Percentiles rank a stretch among this genome's conserved stretches.
phyloP scores from a whole-genome alignment of 2,329 filamentous ascomycete genomes.

The Madurella mycetomatis region DNA sequence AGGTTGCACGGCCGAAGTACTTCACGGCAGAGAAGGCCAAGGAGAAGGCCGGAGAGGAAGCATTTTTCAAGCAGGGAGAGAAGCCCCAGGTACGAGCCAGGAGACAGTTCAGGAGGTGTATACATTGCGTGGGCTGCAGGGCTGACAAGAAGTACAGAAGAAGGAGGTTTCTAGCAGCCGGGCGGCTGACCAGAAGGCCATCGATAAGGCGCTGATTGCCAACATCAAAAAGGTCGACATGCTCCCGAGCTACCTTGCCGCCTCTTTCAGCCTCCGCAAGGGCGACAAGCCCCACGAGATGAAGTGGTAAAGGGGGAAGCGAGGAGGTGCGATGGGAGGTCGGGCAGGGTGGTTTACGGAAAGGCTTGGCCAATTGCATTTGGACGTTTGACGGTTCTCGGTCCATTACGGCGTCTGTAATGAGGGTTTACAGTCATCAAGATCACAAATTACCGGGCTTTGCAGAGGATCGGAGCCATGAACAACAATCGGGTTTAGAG shows the following conservation, averaged over 20 bases:
- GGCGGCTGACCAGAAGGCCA: constrained; percentile 94
- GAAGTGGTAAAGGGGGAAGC: constrained; percentile 69
- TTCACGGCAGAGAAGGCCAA: constrained; percentile 92
- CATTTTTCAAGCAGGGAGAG: constrained; percentile 99
- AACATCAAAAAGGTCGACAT: constrained; percentile 98
- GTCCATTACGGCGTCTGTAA: constrained; percentile 64
- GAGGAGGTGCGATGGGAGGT: constrained; percentile 24
- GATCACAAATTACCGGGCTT: constrained; percentile 38
- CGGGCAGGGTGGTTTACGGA: constrained; percentile 39
- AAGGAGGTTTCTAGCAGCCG: constrained; percentile 91
- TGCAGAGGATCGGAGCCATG: constrained; percentile 27
- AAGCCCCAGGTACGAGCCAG: constrained; percentile 81
- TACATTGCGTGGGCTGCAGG: background rate
- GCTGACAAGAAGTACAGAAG: constrained; percentile 65
- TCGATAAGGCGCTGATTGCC: constrained; percentile 93
- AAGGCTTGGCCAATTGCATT: constrained; percentile 62
- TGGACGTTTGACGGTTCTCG: constrained; percentile 61
- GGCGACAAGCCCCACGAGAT: constrained; percentile 99
- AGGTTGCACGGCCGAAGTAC: constrained; percentile 75
- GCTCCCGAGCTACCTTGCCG: constrained; percentile 88
- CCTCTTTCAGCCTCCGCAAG: constrained; percentile 97
- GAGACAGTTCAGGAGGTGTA: background rate
- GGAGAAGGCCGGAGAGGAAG: constrained; percentile 95
- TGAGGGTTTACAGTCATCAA: constrained; percentile 60
- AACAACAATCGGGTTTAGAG: constrained; percentile 22